These are phyloP conservation scores for Aspergillus calidoustus DNA, from an alignment of 2,329 filamentous ascomycete genomes.

Conservation along the genomic window DNA sequence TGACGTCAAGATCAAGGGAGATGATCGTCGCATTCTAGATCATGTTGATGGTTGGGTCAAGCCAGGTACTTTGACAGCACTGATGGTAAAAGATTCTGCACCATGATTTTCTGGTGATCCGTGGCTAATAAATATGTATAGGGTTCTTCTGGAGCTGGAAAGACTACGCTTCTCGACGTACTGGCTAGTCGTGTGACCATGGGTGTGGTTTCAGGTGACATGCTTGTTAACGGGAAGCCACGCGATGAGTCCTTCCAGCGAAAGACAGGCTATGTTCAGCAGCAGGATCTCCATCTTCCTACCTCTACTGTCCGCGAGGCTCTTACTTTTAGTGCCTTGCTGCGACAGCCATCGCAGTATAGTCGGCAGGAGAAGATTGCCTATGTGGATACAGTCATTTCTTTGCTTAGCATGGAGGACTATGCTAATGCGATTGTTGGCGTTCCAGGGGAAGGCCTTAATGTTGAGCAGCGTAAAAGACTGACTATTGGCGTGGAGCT, in stretches of 20 bases:
- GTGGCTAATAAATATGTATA: slow-evolving; percentile 34
- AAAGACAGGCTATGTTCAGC: slow-evolving; percentile 65
- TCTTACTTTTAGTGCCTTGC: slow-evolving; percentile 78
- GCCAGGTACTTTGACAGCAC: slow-evolving; percentile 82
- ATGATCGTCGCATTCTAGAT: slow-evolving; percentile 74
- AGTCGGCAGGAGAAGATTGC: slow-evolving; percentile 73
- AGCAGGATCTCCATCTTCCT: slow-evolving; percentile 84
- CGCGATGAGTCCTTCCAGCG: slow-evolving; percentile 58
- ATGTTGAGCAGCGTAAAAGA: slow-evolving; percentile 68
- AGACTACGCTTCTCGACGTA: slow-evolving; percentile 85
- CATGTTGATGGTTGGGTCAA: slow-evolving; percentile 92
- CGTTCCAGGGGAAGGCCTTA: slow-evolving; percentile 75
- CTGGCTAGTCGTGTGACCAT: slow-evolving; percentile 82
- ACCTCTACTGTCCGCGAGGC: slow-evolving; percentile 87
- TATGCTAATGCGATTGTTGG: slow-evolving; percentile 89
- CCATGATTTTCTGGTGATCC: neutral
- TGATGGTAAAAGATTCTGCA: slow-evolving; percentile 60
- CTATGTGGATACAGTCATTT: slow-evolving; percentile 87
- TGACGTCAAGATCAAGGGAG: slow-evolving; percentile 57
- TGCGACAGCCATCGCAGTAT: slow-evolving; percentile 76
- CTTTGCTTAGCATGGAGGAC: slow-evolving; percentile 82
- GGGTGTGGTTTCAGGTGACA: slow-evolving; percentile 84
- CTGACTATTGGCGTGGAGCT: slow-evolving; percentile 92
- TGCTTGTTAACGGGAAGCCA: slow-evolving; percentile 73
- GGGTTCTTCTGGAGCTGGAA: slow-evolving; percentile 81